Evolutionary conservation across 2,329 filamentous ascomycete genomes (phyloP).

Genomic region (Beauveria asiatica): DNA sequence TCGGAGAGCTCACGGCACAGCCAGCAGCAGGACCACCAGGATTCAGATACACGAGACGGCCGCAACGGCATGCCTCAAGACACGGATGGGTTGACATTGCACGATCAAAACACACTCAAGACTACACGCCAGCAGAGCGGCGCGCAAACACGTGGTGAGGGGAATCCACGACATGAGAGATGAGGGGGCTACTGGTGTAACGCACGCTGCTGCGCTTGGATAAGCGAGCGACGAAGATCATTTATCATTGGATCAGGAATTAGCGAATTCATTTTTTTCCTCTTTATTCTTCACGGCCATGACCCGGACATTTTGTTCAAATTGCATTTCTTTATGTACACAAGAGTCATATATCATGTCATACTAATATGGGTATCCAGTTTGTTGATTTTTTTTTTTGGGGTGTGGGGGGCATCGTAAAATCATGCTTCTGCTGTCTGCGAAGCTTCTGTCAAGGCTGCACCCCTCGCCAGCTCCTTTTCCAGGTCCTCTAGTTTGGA

Average conservation of each 20-base stretch:
- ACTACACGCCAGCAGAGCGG: background rate
- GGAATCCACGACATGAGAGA: background rate
- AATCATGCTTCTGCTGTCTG: background rate
- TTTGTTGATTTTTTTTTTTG: background rate
- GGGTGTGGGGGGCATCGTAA: no score
- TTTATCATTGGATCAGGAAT: slow-evolving; percentile 1
- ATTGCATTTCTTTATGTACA: background rate
- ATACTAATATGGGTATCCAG: background rate
- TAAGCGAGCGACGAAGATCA: background rate
- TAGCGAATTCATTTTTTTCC: slow-evolving; percentile 4
- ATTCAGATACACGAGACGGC: background rate
- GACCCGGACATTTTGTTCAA: background rate
- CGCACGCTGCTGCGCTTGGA: background rate
- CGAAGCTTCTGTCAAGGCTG: background rate
- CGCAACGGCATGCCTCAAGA: background rate
- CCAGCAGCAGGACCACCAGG: background rate
- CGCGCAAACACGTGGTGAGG: background rate
- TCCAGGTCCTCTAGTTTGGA: slow-evolving; percentile 19
- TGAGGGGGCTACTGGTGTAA: background rate
- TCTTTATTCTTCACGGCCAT: background rate
- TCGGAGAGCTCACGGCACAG: slow-evolving; percentile 2
- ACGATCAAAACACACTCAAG: background rate
- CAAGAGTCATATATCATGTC: background rate
- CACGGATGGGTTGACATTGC: background rate
- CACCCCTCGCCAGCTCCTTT: slow-evolving; percentile 9